Base-by-base conservation (phyloP, 257 asterid genomes). In the Solanum virginianum region DNA sequence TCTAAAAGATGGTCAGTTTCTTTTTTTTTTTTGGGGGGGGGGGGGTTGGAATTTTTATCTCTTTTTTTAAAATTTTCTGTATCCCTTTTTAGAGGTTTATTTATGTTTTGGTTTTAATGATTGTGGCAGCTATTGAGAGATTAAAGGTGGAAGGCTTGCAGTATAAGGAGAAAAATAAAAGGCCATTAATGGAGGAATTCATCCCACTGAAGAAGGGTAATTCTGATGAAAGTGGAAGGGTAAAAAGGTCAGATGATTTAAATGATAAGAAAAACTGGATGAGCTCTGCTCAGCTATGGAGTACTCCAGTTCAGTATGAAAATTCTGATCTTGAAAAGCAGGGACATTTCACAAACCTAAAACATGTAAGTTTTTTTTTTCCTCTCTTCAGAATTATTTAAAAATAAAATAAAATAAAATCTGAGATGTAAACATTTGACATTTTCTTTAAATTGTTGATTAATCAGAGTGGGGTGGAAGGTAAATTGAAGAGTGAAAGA, bases 281-380 rank as follows among this genome's bases (percentile, higher is more conserved):
- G 93, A 92, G 89, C 80, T 89, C 91, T 82, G 92, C 66, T 53
- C 92, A 90, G 85, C 92, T 94, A 0, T 94, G 98, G 97, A 90
- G 80, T 85, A 84, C 90, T n/a, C 93, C 95, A 0, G 18, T 89
- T 32, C 89, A 89, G 3, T 89, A 84, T 71, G 93, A 89, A 63
- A 65, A 57, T 84, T 51, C 10, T 77, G 43, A 51, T 77, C 63
- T 51, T 77, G 63, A 20, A 51, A 77, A 77, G 8, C 24, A 69
- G 14, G 79, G 79, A 39, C 79, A 39, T 39, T 63, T 66, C 82
- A 53, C 69, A 16, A 36, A 86, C 74, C 81, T 59, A 68, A 85
- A 82, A 84, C n/a, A 89, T 1, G 92, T 90, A 88, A 87, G 84
- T 70, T 53, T 83, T 60, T 53, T 41, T 14, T 51, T 55, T n/a